These are phyloP conservation scores for Leccinum subgranulosum DNA, from an alignment of 768 basidiomycete species.

Conservation along the genomic window DNA sequence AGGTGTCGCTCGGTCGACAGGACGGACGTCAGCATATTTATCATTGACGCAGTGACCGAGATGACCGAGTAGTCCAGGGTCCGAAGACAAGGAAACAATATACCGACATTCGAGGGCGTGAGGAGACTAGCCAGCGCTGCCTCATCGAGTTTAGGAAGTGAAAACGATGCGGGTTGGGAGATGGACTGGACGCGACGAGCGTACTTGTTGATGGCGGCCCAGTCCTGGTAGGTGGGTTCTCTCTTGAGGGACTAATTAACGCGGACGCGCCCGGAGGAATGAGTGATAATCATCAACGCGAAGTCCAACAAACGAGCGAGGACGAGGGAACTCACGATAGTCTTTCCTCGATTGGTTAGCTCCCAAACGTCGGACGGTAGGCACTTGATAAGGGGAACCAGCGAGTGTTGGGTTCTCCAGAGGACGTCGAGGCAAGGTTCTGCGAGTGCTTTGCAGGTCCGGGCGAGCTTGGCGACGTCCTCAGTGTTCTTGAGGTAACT, in stretches of 20 bases:
- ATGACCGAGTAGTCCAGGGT: slow-evolving; percentile 28
- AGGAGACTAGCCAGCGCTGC: slow-evolving; percentile 20
- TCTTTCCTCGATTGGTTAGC: slow-evolving; percentile 13
- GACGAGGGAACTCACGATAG: slow-evolving; percentile 18
- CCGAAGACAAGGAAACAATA: slow-evolving; percentile 24
- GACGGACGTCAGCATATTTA: slow-evolving; percentile 17
- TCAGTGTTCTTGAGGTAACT: slow-evolving; percentile 18
- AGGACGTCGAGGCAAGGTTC: slow-evolving; percentile 31
- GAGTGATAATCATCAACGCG: neutral
- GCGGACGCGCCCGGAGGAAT: neutral
- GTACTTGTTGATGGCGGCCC: slow-evolving; percentile 22
- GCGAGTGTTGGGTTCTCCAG: slow-evolving; percentile 29
- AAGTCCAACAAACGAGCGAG: neutral
- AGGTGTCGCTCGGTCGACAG: slow-evolving; percentile 17
- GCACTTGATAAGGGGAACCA: slow-evolving; percentile 29
- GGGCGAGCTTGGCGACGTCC: slow-evolving; percentile 27
- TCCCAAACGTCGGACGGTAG: slow-evolving; percentile 26
- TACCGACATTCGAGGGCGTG: slow-evolving; percentile 17
- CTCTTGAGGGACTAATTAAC: slow-evolving; percentile 19
- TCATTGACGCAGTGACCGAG: slow-evolving; percentile 18
- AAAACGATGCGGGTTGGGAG: slow-evolving; percentile 21
- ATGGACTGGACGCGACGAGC: slow-evolving; percentile 23
- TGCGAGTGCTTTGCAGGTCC: slow-evolving; percentile 27
- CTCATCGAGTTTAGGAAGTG: slow-evolving; percentile 25
- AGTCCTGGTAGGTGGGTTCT: slow-evolving; percentile 18